Conservation (phyloP, 768 basidiomycete genomes). For the Gelatoporia subvermispora region DNA sequence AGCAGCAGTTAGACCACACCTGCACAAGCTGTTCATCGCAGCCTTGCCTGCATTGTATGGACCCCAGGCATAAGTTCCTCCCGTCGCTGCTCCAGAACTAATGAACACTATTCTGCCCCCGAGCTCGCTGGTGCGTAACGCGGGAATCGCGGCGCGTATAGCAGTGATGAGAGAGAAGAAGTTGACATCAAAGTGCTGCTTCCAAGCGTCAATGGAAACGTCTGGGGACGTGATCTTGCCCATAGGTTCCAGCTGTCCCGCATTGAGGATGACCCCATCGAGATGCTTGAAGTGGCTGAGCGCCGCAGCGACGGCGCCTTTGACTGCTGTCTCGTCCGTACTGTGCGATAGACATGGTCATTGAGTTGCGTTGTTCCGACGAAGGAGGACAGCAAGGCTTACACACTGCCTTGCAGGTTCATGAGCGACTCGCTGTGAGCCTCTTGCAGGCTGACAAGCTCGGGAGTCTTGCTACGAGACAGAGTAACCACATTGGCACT, state of each 20-base stretch:
- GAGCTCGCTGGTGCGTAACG: slow-evolving; percentile 52
- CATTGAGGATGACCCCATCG: slow-evolving; percentile 81
- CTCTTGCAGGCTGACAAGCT: slow-evolving; percentile 47
- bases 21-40: slow-evolving; percentile 81
- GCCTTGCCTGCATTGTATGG: slow-evolving; percentile 84
- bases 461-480: slow-evolving; percentile 65
- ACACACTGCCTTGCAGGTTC: slow-evolving; percentile 72
- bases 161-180: slow-evolving; percentile 80
- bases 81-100: slow-evolving; percentile 80
- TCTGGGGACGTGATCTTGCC: slow-evolving; percentile 50
- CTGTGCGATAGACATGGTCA: slow-evolving; percentile 37
- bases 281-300: slow-evolving; percentile 53
- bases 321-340: slow-evolving; percentile 49
- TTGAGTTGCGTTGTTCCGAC: neutral
- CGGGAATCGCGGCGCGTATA: slow-evolving; percentile 61
- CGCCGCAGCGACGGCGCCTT: slow-evolving; percentile 51
- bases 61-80: slow-evolving; percentile 67
- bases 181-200: slow-evolving; percentile 75
- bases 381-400: slow-evolving; percentile 29
- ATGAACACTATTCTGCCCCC: slow-evolving; percentile 75
- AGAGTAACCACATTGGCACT: slow-evolving; percentile 70
- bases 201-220: slow-evolving; percentile 57
- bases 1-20: slow-evolving; percentile 34
- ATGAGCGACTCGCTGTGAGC: slow-evolving; percentile 39
- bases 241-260: slow-evolving; percentile 72